These are phyloP conservation scores for Eimeria necatrix DNA, from an alignment of 169 alveolate species.

Conservation along the genomic window DNA sequence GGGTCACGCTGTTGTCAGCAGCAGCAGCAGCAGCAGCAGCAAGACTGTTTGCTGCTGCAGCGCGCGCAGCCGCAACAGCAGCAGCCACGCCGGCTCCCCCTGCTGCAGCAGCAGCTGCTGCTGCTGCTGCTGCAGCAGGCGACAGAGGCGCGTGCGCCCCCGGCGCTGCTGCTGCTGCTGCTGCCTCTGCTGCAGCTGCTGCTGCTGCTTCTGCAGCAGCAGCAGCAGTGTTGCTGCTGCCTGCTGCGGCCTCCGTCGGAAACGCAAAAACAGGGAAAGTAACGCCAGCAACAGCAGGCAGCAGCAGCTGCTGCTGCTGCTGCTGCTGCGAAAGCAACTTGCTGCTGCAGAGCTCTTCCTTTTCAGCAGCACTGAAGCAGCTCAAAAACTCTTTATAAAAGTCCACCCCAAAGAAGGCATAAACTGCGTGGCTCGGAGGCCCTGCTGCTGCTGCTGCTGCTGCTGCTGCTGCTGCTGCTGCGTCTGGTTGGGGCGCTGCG, in stretches of 20 bases:
- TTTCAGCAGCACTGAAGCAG: not conserved
- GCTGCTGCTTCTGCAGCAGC: slow-evolving; percentile 10
- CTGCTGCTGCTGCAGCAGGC: slow-evolving; percentile 23
- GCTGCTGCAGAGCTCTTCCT: not conserved
- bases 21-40: not conserved
- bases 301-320: not conserved
- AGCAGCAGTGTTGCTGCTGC: not conserved
- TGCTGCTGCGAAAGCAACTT: not conserved
- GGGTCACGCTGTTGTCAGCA: not conserved
- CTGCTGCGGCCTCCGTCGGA: not conserved
- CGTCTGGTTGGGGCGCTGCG: no score
- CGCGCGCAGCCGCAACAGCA: not conserved
- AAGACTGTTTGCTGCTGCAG: not conserved
- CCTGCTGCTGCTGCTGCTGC: slow-evolving; percentile 26
- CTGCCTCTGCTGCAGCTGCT: not conserved
- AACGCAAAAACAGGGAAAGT: not conserved
- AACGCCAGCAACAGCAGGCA: slow-evolving; percentile 27
- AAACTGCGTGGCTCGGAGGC: slow-evolving; percentile 27
- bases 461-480: slow-evolving; percentile 4
- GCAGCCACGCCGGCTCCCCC: not conserved
- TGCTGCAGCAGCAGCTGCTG: not conserved
- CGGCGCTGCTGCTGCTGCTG: not conserved
- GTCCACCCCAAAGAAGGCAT: not conserved
- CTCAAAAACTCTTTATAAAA: not conserved
- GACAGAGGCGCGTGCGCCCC: not conserved